These are phyloP conservation scores for Morella rubra DNA, from an alignment of 306 rosid species.

Conservation along the genomic window DNA sequence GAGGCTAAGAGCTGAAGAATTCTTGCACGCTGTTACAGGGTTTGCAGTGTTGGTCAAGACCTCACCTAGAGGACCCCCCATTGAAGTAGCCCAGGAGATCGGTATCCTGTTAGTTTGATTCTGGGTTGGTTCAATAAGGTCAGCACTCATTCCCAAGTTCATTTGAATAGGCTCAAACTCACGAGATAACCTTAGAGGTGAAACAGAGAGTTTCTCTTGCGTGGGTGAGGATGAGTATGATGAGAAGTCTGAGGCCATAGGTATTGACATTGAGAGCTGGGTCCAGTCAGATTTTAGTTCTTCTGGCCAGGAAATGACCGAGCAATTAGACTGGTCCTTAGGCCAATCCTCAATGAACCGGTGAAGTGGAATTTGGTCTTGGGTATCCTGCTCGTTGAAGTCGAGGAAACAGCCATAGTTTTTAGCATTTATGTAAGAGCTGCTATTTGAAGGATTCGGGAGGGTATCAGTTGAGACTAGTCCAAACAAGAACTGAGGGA, in stretches of 20 bases:
- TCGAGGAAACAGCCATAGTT: constrained; percentile 41
- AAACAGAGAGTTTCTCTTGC: constrained; percentile 31
- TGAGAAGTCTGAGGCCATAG: constrained; percentile 43
- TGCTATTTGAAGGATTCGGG: constrained; percentile 45
- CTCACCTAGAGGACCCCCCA: constrained; percentile 63
- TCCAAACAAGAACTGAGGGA: constrained; percentile 41
- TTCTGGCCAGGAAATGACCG: constrained; percentile 43
- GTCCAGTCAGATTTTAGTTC: constrained; percentile 52
- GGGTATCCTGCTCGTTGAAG: constrained; percentile 39
- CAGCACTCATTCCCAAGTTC: constrained; percentile 31
- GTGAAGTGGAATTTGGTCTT: constrained; percentile 39
- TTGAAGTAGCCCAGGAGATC: constrained; percentile 36
- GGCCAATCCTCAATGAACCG: constrained; percentile 48
- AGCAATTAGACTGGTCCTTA: constrained; percentile 36
- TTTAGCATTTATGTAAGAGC: constrained; percentile 36
- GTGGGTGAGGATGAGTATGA: constrained; percentile 47
- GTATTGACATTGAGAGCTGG: constrained; percentile 51
- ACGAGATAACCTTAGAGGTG: constrained; percentile 41
- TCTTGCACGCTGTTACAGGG: constrained; percentile 25
- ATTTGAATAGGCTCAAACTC: constrained; percentile 38
- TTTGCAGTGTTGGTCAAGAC: constrained; percentile 36
- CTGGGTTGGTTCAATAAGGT: constrained; percentile 10
- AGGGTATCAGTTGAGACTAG: constrained; percentile 52
- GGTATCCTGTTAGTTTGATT: constrained; percentile 33
- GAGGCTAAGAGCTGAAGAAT: constrained; percentile 37